A percentile compares a stretch with the other conserved stretches of the same genome.
Evolutionary conservation across 1,284 basidiomycete species (phyloP).

Genomic region (Pseudomicrostroma phylloplanum): DNA sequence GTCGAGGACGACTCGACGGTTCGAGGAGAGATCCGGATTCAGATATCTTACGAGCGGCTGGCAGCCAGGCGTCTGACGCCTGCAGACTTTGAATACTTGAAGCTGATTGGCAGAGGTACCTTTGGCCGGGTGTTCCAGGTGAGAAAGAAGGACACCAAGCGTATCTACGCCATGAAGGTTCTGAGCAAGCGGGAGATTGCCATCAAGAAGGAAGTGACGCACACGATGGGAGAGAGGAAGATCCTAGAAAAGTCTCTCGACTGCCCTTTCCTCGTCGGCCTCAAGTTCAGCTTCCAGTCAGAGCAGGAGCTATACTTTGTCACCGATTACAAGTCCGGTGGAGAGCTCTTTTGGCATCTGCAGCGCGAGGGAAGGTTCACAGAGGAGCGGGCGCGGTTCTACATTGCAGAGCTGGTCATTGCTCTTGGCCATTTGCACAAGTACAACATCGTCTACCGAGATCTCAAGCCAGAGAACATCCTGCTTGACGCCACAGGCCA

Average conservation of each 20-base stretch:
- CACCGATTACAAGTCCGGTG: slow-evolving; percentile 98
- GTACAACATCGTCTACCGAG: slow-evolving; percentile 92
- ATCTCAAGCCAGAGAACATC: slow-evolving; percentile 96
- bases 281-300: slow-evolving; percentile 98
- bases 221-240: slow-evolving; percentile 98
- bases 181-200: slow-evolving; percentile 98
- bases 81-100: slow-evolving; percentile 91
- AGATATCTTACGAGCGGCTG: slow-evolving; percentile 74
- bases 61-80: slow-evolving; percentile 47
- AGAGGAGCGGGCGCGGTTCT: slow-evolving; percentile 88
- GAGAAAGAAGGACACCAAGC: slow-evolving; percentile 91
- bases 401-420: slow-evolving; percentile 86
- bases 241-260: slow-evolving; percentile 91
- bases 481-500: slow-evolving; percentile 93
- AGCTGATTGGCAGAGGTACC: slow-evolving; percentile 94
- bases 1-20: slow-evolving; percentile 18
- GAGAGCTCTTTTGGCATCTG: slow-evolving; percentile 95
- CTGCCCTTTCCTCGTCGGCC: slow-evolving; percentile 92
- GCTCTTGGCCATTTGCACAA: slow-evolving; percentile 94
- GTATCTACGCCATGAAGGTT: slow-evolving; percentile 99
- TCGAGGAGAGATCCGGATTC: slow-evolving; percentile 81
- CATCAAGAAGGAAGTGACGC: slow-evolving; percentile 97
- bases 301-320: slow-evolving; percentile 92
- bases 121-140: slow-evolving; percentile 98
- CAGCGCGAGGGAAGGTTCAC: slow-evolving; percentile 88